Percentiles rank a stretch among this genome's conserved stretches.
Conservation (phyloP, 257 asterid genomes). For the Craterostigma plantagineum region DNA sequence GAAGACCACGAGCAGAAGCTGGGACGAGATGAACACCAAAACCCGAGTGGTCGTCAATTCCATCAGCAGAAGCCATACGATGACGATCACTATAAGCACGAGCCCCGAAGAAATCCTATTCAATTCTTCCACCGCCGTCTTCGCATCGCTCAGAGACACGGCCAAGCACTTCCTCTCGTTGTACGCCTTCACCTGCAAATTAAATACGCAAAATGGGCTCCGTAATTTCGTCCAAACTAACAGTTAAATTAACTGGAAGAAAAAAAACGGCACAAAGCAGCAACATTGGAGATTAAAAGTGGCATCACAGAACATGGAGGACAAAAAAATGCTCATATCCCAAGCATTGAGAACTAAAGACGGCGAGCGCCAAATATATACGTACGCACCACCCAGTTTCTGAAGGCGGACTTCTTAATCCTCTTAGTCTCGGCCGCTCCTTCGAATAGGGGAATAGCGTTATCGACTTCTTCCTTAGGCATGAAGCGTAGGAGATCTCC, state of each 20-base stretch:
- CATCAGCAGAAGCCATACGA: conserved; percentile 28
- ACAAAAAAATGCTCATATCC: not conserved
- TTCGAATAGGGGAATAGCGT: conserved; percentile 40
- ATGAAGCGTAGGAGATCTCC: conserved; percentile 42
- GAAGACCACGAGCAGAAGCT: conserved; percentile 35
- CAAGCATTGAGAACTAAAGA: not conserved
- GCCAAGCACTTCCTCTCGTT: conserved; percentile 52
- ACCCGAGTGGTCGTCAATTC: conserved; percentile 31
- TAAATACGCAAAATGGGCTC: not conserved
- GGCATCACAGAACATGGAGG: not conserved
- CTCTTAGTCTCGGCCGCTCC: conserved; percentile 43
- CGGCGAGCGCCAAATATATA: not conserved
- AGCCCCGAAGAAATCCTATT: conserved; percentile 15
- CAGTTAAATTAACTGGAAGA: too few relatives aligned
- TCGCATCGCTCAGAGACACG: conserved; percentile 36
- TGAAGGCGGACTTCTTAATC: conserved; percentile 44
- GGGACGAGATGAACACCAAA: conserved; percentile 33
- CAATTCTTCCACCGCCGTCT: conserved; percentile 44
- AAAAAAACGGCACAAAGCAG: too few relatives aligned
- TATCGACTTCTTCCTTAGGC: conserved; percentile 53
- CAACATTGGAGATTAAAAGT: not conserved
- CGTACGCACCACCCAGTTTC: conserved; percentile 46
- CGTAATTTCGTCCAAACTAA: too few relatives aligned
- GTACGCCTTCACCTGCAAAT: conserved; percentile 35
- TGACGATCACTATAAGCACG: conserved; percentile 17